phyloP scores from a whole-genome alignment of 179 eudicot species.

The Camellia oleifera region DNA sequence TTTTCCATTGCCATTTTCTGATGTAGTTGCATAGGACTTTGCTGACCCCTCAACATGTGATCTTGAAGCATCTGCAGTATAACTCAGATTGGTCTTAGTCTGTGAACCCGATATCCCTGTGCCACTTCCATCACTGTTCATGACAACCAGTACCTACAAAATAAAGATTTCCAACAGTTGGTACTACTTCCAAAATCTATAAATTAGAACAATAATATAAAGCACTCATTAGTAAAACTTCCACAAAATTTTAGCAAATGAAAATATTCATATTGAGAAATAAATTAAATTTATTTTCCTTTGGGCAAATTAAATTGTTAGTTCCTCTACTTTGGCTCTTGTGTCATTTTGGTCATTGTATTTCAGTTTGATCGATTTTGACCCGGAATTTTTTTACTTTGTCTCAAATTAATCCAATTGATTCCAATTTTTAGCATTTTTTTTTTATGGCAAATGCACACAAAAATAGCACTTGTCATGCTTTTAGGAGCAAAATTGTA shows the following conservation, averaged over 20 bases:
- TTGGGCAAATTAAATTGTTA: neutral
- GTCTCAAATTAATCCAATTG: too few species aligned
- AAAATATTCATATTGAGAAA: neutral
- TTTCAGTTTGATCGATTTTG: too few species aligned
- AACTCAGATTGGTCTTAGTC: conserved; percentile 36
- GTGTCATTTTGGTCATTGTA: too few species aligned
- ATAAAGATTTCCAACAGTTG: conserved; percentile 18
- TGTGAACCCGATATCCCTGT: conserved; percentile 38
- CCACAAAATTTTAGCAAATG: neutral
- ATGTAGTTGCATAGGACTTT: conserved; percentile 25
- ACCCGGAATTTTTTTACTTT: too few species aligned
- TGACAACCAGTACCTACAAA: conserved; percentile 44
- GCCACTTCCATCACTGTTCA: conserved; percentile 45
- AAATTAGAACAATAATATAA: too few species aligned
- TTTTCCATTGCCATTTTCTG: conserved; percentile 35
- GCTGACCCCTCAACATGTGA: conserved; percentile 31
- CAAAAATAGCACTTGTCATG: neutral
- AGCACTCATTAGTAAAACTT: too few species aligned
- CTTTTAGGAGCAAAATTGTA: too few species aligned
- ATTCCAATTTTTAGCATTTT: too few species aligned
- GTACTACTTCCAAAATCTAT: neutral
- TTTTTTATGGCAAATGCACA: neutral
- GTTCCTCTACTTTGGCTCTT: too few species aligned
- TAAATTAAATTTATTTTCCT: neutral
- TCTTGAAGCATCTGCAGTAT: conserved; percentile 37